Evolutionary conservation across 2,329 filamentous ascomycete species (phyloP).

Genomic region (Aspergillus brunneoviolaceus): DNA sequence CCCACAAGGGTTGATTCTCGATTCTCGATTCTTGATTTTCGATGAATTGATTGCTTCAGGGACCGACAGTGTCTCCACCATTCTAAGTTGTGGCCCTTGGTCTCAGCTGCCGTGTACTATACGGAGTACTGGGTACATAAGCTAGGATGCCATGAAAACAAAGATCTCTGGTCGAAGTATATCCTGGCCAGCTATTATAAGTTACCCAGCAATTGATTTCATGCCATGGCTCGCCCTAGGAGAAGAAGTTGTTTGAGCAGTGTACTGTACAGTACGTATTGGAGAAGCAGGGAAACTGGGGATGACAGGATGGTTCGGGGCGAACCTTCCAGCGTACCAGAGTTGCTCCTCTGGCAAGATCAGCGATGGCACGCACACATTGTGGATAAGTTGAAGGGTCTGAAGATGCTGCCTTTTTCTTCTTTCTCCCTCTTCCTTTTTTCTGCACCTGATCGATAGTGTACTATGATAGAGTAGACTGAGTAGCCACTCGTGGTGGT

Average conservation of each 20-base stretch:
- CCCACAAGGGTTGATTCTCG: neutral
- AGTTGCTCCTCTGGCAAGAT: conserved; percentile 3
- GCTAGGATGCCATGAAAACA: conserved; percentile 5
- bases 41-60: neutral
- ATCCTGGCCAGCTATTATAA: conserved; percentile 11
- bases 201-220: neutral
- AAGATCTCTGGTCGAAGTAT: neutral
- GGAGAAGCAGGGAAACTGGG: neutral
- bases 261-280: neutral
- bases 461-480: no score
- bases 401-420: no score
- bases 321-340: conserved; percentile 31
- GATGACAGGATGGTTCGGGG: conserved; percentile 23
- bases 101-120: conserved; percentile 18
- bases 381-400: no score
- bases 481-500: neutral
- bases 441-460: no score
- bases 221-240: neutral
- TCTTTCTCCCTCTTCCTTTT: no score
- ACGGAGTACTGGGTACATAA: conserved; percentile 6
- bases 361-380: no score
- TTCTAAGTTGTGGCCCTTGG: conserved; percentile 2
- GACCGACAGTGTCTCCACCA: neutral
- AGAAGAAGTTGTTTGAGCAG: neutral
- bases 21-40: neutral